Percentiles rank a stretch among this genome's conserved stretches.
Conservation (phyloP, 352 stramenopile genomes). For the Pythium dissimile region DNA sequence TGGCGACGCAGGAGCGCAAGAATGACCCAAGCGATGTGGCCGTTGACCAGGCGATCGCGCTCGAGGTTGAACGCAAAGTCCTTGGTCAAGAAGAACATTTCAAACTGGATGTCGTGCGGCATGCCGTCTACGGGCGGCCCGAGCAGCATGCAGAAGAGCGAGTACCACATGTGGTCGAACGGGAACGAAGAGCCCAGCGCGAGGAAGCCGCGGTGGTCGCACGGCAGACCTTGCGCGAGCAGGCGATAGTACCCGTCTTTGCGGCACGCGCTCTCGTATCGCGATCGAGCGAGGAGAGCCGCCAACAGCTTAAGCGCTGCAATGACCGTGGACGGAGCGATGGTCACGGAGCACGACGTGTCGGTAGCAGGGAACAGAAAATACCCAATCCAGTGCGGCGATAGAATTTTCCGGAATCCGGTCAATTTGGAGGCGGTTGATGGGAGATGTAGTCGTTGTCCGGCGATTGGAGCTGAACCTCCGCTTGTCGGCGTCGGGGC, state of each 20-base stretch:
- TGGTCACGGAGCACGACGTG: constrained; percentile 12
- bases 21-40: constrained; percentile 48
- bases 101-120: constrained; percentile 54
- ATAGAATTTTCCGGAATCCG: constrained; percentile 61
- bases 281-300: constrained; percentile 34
- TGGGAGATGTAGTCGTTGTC: constrained; percentile 44
- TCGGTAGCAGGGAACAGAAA: constrained; percentile 45
- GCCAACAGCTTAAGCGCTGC: constrained; percentile 47
- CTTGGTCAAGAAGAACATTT: constrained; percentile 60
- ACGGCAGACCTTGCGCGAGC: constrained; percentile 57
- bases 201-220: constrained; percentile 28
- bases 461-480: not conserved
- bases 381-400: constrained; percentile 58
- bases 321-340: constrained; percentile 50
- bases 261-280: constrained; percentile 55
- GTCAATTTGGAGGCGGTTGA: constrained; percentile 34
- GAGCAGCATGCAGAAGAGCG: constrained; percentile 59
- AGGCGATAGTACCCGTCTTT: constrained; percentile 72
- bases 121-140: constrained; percentile 58
- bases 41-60: constrained; percentile 47
- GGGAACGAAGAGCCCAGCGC: constrained; percentile 28
- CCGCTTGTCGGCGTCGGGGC: constrained; percentile 5
- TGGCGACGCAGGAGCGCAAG: constrained; percentile 49
- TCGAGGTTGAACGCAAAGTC: constrained; percentile 72
- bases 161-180: constrained; percentile 71